Evolutionary conservation across 2,329 filamentous ascomycete genomes (phyloP), one percentile per base, ranked within the genome.

Genomic region (Cryphonectria naterciae): DNA sequence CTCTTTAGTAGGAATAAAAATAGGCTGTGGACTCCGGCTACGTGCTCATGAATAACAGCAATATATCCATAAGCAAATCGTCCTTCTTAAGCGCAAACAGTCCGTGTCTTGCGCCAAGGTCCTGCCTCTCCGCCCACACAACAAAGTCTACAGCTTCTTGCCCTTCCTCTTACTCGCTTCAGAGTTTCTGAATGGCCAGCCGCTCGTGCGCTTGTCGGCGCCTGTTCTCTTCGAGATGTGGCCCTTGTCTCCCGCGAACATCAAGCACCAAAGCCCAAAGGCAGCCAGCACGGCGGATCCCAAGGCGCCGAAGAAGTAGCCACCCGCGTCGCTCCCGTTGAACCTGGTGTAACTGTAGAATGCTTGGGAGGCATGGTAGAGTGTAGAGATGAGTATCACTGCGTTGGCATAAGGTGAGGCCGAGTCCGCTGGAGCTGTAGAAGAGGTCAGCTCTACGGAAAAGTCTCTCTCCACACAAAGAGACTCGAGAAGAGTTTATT

Each of bases 341-440:
- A 90, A 93, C 78, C 89, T 87, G 65, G 85, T 85, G 81, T 95
- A 96, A 77, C 88, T 85, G 79, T 93, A 91, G 74, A 90, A 89
- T 25, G 89, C 89, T 5, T 85, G 84, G 0, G 84, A 76, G 25
- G 84, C 81, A 79, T 95, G 92, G 82, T 93, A 92, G 3, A 89
- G 73, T 0, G 88, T 87, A 1, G 92, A 92, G 19, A 94, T 81
- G 54, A 90, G 84, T 28, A 94, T 79, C 1, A 88, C 89, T 2
- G 92, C 91, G 52, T 87, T 83, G 6, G 91, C 91, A 78, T 89
- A 91, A 1, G 90, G 89, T 0, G 89, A 87, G 65, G 85, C 81
- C 70, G 84, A 81, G 11, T 84, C 81, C 6, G 82, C 73, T 19
- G 78, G 73, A 19, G 72, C 77, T 77, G 73, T 17, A 2, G 32